A percentile compares a stretch with the other conserved stretches of the same genome.
phyloP scores from a whole-genome alignment of 2,329 filamentous ascomycete genomes.

The Chaetomium sp. region DNA sequence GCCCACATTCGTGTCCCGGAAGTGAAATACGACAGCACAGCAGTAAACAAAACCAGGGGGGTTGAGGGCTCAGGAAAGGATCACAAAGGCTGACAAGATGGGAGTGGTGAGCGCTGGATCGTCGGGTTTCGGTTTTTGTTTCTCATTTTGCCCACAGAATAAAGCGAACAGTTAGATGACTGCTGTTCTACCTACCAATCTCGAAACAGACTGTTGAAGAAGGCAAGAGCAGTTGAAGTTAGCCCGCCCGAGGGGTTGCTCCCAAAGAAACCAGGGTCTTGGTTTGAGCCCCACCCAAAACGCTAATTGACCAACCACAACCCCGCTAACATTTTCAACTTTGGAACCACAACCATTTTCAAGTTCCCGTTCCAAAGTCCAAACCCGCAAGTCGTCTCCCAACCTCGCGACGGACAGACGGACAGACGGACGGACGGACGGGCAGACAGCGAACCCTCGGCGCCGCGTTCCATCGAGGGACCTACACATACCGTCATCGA shows the following conservation, averaged over 20 bases:
- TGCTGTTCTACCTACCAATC: neutral
- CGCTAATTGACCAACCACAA: constrained; percentile 29
- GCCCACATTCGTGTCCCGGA: neutral
- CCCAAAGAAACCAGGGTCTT: neutral
- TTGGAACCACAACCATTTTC: constrained; percentile 24
- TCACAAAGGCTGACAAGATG: neutral
- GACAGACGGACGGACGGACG: neutral
- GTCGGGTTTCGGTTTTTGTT: neutral
- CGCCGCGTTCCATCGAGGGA: constrained; percentile 7
- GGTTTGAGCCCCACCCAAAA: neutral
- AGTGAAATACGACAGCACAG: neutral
- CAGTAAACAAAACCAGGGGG: too few species aligned
- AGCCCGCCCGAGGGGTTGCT: neutral
- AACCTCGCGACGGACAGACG: constrained; percentile 10
- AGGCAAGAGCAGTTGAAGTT: neutral
- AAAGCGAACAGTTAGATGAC: neutral
- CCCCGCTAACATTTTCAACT: constrained; percentile 26
- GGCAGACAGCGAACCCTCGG: constrained; percentile 1
- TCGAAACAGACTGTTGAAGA: neutral
- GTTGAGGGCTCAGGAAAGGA: neutral
- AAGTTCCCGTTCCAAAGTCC: constrained; percentile 11
- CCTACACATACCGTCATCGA: neutral
- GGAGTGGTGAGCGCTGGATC: neutral
- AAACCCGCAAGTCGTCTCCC: neutral
- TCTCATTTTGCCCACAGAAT: too few species aligned